Base-by-base conservation (phyloP, 306 rosid species). In the Prinsepia uniflora region DNA sequence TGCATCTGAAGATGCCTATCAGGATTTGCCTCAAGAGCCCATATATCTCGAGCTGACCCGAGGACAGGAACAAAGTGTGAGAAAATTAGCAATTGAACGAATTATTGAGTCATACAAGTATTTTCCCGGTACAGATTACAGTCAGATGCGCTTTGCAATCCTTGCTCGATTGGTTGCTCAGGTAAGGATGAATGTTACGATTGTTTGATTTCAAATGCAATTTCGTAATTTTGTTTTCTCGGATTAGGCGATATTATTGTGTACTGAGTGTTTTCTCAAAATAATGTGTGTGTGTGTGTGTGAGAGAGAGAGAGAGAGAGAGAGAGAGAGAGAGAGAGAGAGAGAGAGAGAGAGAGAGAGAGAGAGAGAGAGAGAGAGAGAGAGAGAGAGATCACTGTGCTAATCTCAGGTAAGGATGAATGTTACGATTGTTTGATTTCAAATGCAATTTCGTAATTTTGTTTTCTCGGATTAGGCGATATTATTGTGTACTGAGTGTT, bases 161-260 rank as follows among this genome's bases (percentile, higher is more conserved):
- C 94, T 94, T 71, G 90, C 97, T 73, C 90, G 96, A 69, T 81
- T 94, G 83, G 90, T 87, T 74, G 99, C 97, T 72, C 99, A 94
- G 97, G 99, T 94, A 73, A 63, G 71, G 69, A 69, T 7, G 36
- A 57, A 42, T 30, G 14, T 58, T 65, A 42, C 48, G 55, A 68
- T 75, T 57, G 52, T 75, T 77, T 52, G 22, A 52, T 41, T 42
- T 20, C 42, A 41, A 50, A 68, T 7, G 41, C 48, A 42, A 24
- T 11, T 34, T 41, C 6, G 52, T 22, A 54, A 7, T 12, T 11
- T 13, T 40, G 36, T 65, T 66, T 68, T 34, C 46, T 2, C 17
- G 6, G 46, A 30, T 17, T 36, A 49, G 22, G 3, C 45, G 12
- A 4, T 15, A 46, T 24, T 45, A 42, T 30, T 30, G 36, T 30